Evolutionary conservation across 2,329 filamentous ascomycete genomes (phyloP), one percentile per base, ranked within the genome.

Genomic region (Colletotrichum cereale): DNA sequence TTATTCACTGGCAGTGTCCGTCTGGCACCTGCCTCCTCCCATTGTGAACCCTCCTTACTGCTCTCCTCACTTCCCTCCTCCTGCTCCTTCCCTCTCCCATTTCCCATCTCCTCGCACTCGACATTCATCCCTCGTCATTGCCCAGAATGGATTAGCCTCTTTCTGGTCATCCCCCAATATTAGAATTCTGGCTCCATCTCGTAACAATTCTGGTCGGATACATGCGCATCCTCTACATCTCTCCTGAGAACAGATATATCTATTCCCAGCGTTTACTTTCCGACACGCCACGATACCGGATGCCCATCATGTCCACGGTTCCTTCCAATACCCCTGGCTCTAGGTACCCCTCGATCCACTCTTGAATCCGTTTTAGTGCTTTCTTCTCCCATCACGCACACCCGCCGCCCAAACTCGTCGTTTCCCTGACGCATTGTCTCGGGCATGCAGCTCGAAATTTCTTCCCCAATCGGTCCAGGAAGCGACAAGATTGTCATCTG

Each of bases 361-460:
- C 67, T 57, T 36, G 44, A 34, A 44, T 52, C 38, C 65, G n/a
- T 40, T 36, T 44, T 58, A 6, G 34, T 42, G 34, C 52, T 71
- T 71, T 52, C 66, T 69, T 72, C 44, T 71, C 38, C 50, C 61
- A 40, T 48, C 60, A 29, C 56, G 55, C 66, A 48, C 55, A 29
- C 47, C 52, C 42, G 44, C 44, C 24, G 16, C 58, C 42, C 10
- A 55, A 63, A 60, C 47, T 65, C 38, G 40, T 62, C 60, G 53
- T 69, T 69, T 72, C 70, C 71, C 66, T 72, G 55, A 71, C 70
- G 65, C 47, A 48, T 47, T 72, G 70, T 72, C 70, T 71, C 61
- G 71, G 52, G 55, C 66, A 42, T 72, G 66, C 70, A 62, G 53
- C 60, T 66, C 44, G 44, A 71, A 44, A 71, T 68, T 65, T 58